Base-by-base conservation (phyloP, 177 flowering plant species). In the Vitis hybrid region DNA sequence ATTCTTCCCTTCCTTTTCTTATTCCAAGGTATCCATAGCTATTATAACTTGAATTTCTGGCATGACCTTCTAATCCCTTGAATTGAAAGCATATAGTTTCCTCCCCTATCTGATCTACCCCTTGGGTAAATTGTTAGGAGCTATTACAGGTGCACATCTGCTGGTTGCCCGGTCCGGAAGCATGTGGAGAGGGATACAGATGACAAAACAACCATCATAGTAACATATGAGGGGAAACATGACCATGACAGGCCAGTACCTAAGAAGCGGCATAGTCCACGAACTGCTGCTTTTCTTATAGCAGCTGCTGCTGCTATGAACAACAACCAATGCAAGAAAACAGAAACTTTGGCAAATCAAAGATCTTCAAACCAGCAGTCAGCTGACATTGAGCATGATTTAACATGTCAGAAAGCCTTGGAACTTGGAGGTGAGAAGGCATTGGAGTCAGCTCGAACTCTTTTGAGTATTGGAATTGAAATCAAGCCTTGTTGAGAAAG, bases 391-490 rank as follows among this genome's bases (percentile, higher is more conserved):
- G 74, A 67, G 63, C 55, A 71, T 51, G 72, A 67, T 60, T 70
- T 62, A 55, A 70, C 66, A 2, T 60, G 70, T 55, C 62, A 68
- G 61, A 60, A 59, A 26, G 61, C 61, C 15, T 15, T 18, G 15
- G 69, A 66, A n/a, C 69, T 64, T 64, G 61, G 60, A 64, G 63
- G 48, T 14, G 59, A 71, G 56, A 68, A 64, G 49, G 55, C 75
- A 59, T 50, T 73, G 52, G 70, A 68, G 34, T 72, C 70, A 0
- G 62, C 75, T 54, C n/a, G 72, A 64, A 64, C 74, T 18, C 78
- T 70, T 56, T 34, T 75, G 64, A 71, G 78, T 51, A 57, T 75
- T 60, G 72, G 75, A 26, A 56, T 67, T 62, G 78, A 75, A 62
- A 63, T 75, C 56, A 75, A 62, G 60, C 78, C 78, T 60, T 69